Conservation (phyloP, 805 yeast species). For the Suhomyces canberraensis region DNA sequence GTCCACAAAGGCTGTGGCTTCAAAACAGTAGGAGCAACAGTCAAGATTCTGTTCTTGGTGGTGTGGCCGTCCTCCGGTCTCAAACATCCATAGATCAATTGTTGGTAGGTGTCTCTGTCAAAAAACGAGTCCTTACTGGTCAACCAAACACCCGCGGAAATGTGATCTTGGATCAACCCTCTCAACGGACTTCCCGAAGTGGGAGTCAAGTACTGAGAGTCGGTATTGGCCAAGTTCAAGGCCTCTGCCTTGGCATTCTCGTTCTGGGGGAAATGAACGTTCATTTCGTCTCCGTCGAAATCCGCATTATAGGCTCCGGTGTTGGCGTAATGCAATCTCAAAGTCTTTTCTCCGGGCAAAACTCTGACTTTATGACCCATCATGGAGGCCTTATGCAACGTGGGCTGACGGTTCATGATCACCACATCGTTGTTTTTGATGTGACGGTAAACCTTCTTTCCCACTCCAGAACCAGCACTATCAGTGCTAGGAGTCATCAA, state of each 20-base stretch:
- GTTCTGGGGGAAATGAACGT: slow-evolving; percentile 98
- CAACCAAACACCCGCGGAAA: slow-evolving; percentile 98
- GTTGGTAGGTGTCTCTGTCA: slow-evolving; percentile 89
- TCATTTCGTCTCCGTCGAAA: slow-evolving; percentile 99
- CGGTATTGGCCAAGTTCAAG: slow-evolving; percentile 89
- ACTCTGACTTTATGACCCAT: slow-evolving; percentile 99
- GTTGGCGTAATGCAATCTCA: slow-evolving; percentile 95
- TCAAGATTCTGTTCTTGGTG: slow-evolving; percentile 59
- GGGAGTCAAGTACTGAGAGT: slow-evolving; percentile 95
- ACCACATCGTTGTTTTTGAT: slow-evolving; percentile 94
- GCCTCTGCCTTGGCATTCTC: slow-evolving; percentile 98
- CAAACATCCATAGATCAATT: slow-evolving; percentile 86
- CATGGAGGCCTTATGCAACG: slow-evolving; percentile 98
- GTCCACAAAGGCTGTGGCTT: slow-evolving; percentile 95
- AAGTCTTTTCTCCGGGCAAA: slow-evolving; percentile 94
- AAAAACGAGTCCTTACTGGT: slow-evolving; percentile 90
- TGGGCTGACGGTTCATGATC: slow-evolving; percentile 98
- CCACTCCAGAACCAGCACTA: slow-evolving; percentile 48
- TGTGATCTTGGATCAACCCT: slow-evolving; percentile 98
- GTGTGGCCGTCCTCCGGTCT: slow-evolving; percentile 98
- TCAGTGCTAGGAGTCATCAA: slow-evolving; percentile 74
- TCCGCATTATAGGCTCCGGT: slow-evolving; percentile 99
- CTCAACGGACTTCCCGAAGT: slow-evolving; percentile 98
- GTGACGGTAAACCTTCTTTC: slow-evolving; percentile 93
- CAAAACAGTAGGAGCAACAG: slow-evolving; percentile 84